These are phyloP conservation scores for Colletotrichum sp. DNA, from an alignment of 2,329 filamentous ascomycete genomes.

Conservation along the genomic window DNA sequence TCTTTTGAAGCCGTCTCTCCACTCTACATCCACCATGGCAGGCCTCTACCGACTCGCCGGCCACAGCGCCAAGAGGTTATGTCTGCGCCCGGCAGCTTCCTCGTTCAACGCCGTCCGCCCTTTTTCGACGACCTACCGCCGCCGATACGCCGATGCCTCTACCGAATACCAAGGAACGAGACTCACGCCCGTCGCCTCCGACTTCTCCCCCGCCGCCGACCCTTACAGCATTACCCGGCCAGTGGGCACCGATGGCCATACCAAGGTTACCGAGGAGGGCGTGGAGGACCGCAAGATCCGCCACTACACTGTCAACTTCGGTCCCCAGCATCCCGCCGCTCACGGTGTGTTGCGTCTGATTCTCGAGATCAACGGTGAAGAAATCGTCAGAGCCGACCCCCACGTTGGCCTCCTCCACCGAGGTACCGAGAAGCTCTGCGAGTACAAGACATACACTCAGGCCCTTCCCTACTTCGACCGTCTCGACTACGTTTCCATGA, in stretches of 20 bases:
- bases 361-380: constrained; percentile 96
- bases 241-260: constrained; percentile 41
- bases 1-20: constrained; percentile 33
- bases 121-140: constrained; percentile 69
- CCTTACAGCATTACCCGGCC: constrained; percentile 52
- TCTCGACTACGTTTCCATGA: constrained; percentile 99
- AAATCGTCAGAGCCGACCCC: constrained; percentile 94
- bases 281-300: constrained; percentile 81
- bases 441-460: constrained; percentile 99
- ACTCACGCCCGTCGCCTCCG: constrained; percentile 68
- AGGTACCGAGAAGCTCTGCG: constrained; percentile 98
- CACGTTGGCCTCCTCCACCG: constrained; percentile 96
- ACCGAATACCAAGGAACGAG: constrained; percentile 60
- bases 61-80: constrained; percentile 72
- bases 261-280: constrained; percentile 53
- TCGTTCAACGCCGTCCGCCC: constrained; percentile 52
- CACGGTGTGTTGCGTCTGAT: constrained; percentile 98
- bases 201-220: constrained; percentile 61
- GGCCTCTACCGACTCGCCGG: constrained; percentile 75
- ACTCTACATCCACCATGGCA: constrained; percentile 62
- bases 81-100: constrained; percentile 50
- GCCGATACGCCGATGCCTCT: constrained; percentile 65
- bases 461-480: constrained; percentile 98
- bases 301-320: constrained; percentile 99
- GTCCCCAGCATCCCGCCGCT: constrained; percentile 96